Percentiles rank a stretch among this genome's conserved stretches.
phyloP scores from a whole-genome alignment of 176 grass and related monocot species.

The Triticum turgidum region DNA sequence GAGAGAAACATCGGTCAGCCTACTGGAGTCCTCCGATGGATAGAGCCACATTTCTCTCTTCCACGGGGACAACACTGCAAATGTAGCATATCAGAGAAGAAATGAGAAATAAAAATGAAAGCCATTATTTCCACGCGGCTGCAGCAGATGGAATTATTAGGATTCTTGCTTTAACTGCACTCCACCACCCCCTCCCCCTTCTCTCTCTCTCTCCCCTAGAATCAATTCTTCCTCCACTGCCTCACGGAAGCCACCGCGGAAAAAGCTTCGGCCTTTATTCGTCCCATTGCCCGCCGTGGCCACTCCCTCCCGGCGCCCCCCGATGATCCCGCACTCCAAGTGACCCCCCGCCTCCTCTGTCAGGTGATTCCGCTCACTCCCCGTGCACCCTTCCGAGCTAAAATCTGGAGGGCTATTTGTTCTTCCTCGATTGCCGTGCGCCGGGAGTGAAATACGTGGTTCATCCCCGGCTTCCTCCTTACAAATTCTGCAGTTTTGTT shows the following conservation, averaged over 20 bases:
- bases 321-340: background rate
- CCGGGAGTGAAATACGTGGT: background rate
- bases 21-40: no score
- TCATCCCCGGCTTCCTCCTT: background rate
- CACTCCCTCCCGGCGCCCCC: background rate
- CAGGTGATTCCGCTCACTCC: background rate
- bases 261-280: slow-evolving; percentile 8
- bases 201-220: background rate
- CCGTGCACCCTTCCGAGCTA: background rate
- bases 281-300: background rate
- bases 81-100: no score
- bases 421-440: no score
- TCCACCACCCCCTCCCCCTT: background rate
- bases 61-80: no score
- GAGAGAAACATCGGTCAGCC: no score
- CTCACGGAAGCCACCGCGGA: slow-evolving; percentile 18
- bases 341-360: background rate
- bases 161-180: slow-evolving; percentile 23
- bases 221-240: slow-evolving; percentile 37
- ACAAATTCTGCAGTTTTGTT: background rate
- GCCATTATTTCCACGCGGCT: no score
- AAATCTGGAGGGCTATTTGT: background rate
- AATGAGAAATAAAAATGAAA: no score
- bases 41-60: no score
- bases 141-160: background rate